phyloP scores from a whole-genome alignment of 1,284 basidiomycete species.

The Ganoderma meredithae region DNA sequence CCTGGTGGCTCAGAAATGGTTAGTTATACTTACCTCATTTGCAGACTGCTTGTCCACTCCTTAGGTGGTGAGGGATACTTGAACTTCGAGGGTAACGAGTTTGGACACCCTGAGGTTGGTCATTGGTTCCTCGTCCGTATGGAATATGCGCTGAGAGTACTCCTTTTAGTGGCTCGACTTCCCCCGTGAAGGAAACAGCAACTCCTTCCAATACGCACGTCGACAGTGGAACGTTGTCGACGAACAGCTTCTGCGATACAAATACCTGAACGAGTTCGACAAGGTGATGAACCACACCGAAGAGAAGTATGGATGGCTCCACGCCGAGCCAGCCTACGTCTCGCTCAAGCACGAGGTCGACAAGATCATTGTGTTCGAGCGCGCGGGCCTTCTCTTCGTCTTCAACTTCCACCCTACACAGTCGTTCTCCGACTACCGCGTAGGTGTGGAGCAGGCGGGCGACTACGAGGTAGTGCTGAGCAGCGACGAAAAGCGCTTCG shows the following conservation, averaged over 20 bases:
- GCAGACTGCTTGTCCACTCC: slow-evolving; percentile 87
- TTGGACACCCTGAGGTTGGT: slow-evolving; percentile 92
- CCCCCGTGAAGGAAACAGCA: slow-evolving; percentile 92
- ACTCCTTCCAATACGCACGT: slow-evolving; percentile 95
- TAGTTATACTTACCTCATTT: slow-evolving; percentile 10
- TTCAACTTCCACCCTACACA: slow-evolving; percentile 96
- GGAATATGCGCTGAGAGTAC: slow-evolving; percentile 1
- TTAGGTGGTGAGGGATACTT: slow-evolving; percentile 97
- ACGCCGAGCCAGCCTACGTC: slow-evolving; percentile 87
- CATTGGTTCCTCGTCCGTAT: neutral
- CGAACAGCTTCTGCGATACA: slow-evolving; percentile 86
- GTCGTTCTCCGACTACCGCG: slow-evolving; percentile 92
- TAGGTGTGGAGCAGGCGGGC: slow-evolving; percentile 89
- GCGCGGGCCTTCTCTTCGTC: slow-evolving; percentile 91
- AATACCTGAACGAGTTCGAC: slow-evolving; percentile 94
- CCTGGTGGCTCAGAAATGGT: neutral
- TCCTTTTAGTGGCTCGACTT: slow-evolving; percentile 92
- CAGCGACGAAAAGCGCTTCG: slow-evolving; percentile 88
- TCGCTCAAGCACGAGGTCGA: slow-evolving; percentile 93
- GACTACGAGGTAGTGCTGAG: slow-evolving; percentile 85
- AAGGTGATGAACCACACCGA: slow-evolving; percentile 92
- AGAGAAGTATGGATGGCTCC: slow-evolving; percentile 84
- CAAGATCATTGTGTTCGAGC: slow-evolving; percentile 94
- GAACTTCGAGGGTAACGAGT: slow-evolving; percentile 99
- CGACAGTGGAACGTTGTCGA: slow-evolving; percentile 97